A percentile compares a stretch with the other conserved stretches of the same genome.
These are phyloP conservation scores for Tuctoria greenei DNA, from an alignment of 176 grass and related monocot genomes.

Conservation along the genomic window DNA sequence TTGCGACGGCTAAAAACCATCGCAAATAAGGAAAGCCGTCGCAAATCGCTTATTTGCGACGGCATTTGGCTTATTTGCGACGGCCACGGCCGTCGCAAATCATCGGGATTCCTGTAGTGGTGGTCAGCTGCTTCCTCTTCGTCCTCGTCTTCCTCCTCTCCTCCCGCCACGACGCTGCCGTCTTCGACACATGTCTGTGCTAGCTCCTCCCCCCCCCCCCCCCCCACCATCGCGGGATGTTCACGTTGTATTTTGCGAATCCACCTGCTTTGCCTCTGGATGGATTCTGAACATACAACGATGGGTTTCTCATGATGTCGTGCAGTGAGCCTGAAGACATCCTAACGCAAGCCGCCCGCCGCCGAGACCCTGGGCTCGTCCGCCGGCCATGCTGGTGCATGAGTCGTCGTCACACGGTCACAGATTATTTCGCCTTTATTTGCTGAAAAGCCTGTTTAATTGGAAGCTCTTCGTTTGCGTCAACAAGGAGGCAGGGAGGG, in stretches of 20 bases:
- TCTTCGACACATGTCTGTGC: constrained; percentile 36
- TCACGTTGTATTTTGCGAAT: background rate
- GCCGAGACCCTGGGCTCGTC: background rate
- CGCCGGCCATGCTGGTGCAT: background rate
- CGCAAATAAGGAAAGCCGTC: too few species aligned
- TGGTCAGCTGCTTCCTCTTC: constrained; percentile 62
- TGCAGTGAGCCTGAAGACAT: background rate
- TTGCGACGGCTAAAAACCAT: too few species aligned
- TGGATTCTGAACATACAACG: background rate
- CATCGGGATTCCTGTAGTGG: too few species aligned
- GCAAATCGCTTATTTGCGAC: too few species aligned
- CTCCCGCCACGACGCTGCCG: constrained; percentile 34
- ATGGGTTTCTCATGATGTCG: background rate
- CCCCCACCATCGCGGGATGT: background rate
- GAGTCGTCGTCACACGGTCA: background rate
- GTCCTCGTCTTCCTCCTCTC: constrained; percentile 61
- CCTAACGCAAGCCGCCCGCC: background rate
- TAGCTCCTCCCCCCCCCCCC: background rate
- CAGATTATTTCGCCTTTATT: background rate
- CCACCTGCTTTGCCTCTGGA: background rate
- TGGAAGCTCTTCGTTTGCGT: background rate
- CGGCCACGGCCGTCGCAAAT: too few species aligned
- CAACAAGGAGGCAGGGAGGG: too few species aligned
- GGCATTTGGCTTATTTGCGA: too few species aligned
- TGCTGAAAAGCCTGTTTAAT: background rate